Conservation (phyloP, 192 early-diverging fungal genomes). For the Coemansia erecta region DNA sequence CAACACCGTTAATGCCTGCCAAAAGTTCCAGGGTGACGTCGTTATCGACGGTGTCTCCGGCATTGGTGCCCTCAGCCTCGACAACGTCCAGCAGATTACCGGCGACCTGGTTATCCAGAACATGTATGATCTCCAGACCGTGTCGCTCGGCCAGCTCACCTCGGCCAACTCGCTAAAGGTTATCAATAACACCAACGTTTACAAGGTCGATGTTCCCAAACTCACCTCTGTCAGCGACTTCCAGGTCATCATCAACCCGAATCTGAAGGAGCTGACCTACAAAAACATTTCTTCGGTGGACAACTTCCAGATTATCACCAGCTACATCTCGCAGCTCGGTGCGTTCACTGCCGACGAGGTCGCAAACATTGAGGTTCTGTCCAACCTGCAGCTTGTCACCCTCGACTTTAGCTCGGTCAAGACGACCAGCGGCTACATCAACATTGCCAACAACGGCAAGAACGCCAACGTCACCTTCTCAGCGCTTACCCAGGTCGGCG, state of each 20-base stretch:
- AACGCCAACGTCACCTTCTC: slow-evolving; percentile 47
- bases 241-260: slow-evolving; percentile 55
- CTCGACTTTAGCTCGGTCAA: slow-evolving; percentile 55
- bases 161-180: slow-evolving; percentile 45
- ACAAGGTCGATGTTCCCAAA: slow-evolving; percentile 38
- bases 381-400: slow-evolving; percentile 54
- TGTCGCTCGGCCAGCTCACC: slow-evolving; percentile 47
- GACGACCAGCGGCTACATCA: slow-evolving; percentile 50
- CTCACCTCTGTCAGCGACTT: slow-evolving; percentile 49
- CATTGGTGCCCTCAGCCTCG: slow-evolving; percentile 32
- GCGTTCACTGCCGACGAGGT: slow-evolving; percentile 38
- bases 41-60: slow-evolving; percentile 35
- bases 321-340: slow-evolving; percentile 43
- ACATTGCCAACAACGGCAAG: slow-evolving; percentile 59
- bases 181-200: slow-evolving; percentile 59
- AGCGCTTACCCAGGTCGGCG: slow-evolving; percentile 52
- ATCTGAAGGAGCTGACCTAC: slow-evolving; percentile 45
- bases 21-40: slow-evolving; percentile 39
- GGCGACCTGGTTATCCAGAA: slow-evolving; percentile 56
- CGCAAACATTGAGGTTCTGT: slow-evolving; percentile 55
- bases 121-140: slow-evolving; percentile 51
- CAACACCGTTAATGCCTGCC: slow-evolving; percentile 41
- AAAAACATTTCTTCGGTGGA: slow-evolving; percentile 47
- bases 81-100: slow-evolving; percentile 39
- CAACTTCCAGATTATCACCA: slow-evolving; percentile 56